Percentiles rank a stretch among this genome's conserved stretches.
These are phyloP conservation scores for Pontederia paniculata DNA, from an alignment of 176 grass and related monocot species.

Conservation along the genomic window DNA sequence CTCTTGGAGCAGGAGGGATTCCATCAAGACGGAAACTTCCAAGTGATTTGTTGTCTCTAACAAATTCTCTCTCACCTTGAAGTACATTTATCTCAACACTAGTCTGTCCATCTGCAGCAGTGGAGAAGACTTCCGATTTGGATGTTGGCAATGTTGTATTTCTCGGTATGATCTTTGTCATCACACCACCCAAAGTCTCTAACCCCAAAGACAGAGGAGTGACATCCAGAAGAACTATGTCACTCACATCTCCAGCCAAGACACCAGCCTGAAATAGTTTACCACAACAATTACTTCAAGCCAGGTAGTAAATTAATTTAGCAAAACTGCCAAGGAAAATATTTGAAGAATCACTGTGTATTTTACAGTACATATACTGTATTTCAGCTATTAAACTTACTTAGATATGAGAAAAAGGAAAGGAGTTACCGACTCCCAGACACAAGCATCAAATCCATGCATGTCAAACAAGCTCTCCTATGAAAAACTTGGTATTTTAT, in stretches of 20 bases:
- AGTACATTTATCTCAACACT: slow-evolving; percentile 90
- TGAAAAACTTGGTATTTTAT: too few relatives aligned
- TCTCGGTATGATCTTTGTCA: slow-evolving; percentile 91
- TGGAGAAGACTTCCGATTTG: slow-evolving; percentile 96
- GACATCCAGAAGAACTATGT: slow-evolving; percentile 84
- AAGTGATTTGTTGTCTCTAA: slow-evolving; percentile 80
- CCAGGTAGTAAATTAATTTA: background rate
- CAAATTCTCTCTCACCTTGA: slow-evolving; percentile 90
- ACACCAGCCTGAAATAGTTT: slow-evolving; percentile 44
- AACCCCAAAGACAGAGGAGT: slow-evolving; percentile 71
- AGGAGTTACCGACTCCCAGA: too few relatives aligned
- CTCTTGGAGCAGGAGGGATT: slow-evolving; percentile 70
- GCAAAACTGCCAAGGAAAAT: too few relatives aligned
- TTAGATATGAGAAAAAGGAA: too few relatives aligned
- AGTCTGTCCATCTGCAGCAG: slow-evolving; percentile 73
- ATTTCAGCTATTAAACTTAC: too few relatives aligned
- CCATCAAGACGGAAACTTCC: slow-evolving; percentile 89
- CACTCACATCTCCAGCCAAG: slow-evolving; percentile 81
- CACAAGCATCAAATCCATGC: too few relatives aligned
- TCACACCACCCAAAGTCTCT: slow-evolving; percentile 85
- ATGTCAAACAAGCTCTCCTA: too few relatives aligned
- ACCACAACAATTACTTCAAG: slow-evolving; percentile 2
- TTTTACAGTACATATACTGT: too few relatives aligned
- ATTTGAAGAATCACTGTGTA: too few relatives aligned
- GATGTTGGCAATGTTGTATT: slow-evolving; percentile 80